Base-by-base conservation (phyloP, 495 filamentous ascomycete genomes). In the Penicillium arizonense region DNA sequence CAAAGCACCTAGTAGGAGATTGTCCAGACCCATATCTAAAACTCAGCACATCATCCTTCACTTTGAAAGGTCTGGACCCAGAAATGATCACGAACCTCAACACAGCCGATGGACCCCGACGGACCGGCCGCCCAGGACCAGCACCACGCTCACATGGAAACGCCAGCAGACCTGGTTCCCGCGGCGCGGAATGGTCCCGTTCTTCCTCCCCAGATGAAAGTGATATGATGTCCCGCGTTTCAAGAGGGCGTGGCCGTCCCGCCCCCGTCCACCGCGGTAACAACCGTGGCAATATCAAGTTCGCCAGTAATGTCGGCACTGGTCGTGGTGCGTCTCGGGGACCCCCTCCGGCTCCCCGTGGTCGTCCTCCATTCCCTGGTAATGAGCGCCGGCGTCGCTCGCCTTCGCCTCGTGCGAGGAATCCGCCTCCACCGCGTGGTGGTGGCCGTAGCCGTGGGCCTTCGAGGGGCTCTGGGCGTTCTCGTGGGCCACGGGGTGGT, bases 1-100 rank as follows among this genome's bases (percentile, higher is more conserved):
- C 55, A 26, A 69, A 58, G 26, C 78, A 82, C 59, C 59, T 82
- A 1, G 60, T 75, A 3, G 78, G 77, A 12, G 74, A 80, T 37
- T 82, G 78, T 39, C 72, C 74, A 2, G 62, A 58, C 11, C 68
- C 68, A 6, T 36, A 44, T 14, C 49, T 38, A 16, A 56, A 53
- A 4, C 37, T 63, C 24, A 47, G 38, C 5, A 67, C 69, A 14
- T 64, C 69, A 12, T 70, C 67, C 14, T 76, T 71, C 30, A 71
- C 69, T 4, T 46, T 75, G 30, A 62, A 61, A 35, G 70, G 62
- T 4, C 62, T 74, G 13, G 68, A 73, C 39, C 66, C 68, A 7
- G 43, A 60, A 6, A 55, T 56, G 34, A 69, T 76, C 38, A 71
- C 63, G 4, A 74, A 77, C 39, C 61, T 64, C 30, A 76, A 73